Conservation (phyloP, 768 basidiomycete genomes). For the Dendrothele bispora region DNA sequence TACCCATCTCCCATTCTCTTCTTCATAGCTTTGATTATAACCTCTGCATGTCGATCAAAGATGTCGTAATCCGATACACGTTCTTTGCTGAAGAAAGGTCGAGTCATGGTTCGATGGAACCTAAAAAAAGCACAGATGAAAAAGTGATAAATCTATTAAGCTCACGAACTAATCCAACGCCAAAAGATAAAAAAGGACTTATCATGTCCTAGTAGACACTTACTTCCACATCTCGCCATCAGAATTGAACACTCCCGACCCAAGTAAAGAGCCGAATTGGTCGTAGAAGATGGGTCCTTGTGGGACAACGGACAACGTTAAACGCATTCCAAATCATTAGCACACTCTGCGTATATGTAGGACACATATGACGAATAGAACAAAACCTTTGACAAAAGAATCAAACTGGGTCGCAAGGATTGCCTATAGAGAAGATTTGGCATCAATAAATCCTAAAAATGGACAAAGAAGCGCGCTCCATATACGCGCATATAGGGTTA, state of each 20-base stretch:
- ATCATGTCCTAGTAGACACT: neutral
- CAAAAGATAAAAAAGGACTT: neutral
- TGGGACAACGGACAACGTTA: conserved; percentile 18
- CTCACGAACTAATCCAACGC: neutral
- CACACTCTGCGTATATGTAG: neutral
- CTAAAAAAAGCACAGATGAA: conserved; percentile 17
- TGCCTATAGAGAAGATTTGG: conserved; percentile 22
- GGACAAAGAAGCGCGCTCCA: too few species aligned
- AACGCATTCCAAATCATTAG: neutral
- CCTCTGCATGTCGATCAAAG: conserved; percentile 22
- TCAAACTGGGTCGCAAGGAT: conserved; percentile 46
- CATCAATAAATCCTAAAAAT: too few species aligned
- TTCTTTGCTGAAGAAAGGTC: conserved; percentile 43
- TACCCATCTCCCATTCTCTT: conserved; percentile 42
- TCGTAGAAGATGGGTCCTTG: neutral
- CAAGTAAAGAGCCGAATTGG: conserved; percentile 7
- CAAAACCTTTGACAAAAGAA: conserved; percentile 34
- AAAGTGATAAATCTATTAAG: too few species aligned
- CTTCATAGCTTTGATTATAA: conserved; percentile 45
- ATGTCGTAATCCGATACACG: conserved; percentile 35
- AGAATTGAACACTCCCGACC: conserved; percentile 19
- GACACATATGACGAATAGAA: neutral
- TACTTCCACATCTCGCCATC: neutral
- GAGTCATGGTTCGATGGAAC: conserved; percentile 46
- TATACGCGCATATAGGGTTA: neutral